Conservation (phyloP, 768 basidiomycete species). For the Hirschioporus abietinus region DNA sequence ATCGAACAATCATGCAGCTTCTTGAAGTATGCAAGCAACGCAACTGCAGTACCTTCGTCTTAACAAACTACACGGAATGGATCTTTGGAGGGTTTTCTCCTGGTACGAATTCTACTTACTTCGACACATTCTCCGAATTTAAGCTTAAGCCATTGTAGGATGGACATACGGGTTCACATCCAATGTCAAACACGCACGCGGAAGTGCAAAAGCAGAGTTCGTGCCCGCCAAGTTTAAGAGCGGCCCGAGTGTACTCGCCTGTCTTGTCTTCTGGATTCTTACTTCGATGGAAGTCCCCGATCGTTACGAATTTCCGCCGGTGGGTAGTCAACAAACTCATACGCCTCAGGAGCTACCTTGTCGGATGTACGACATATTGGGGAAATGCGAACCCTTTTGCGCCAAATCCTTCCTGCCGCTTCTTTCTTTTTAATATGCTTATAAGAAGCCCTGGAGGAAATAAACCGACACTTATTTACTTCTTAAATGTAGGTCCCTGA, state of each 20-base stretch:
- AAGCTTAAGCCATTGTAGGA: background rate
- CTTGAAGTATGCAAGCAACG: conserved; percentile 35
- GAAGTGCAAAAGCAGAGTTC: background rate
- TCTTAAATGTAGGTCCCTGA: conserved; percentile 5
- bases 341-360: conserved; percentile 1
- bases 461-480: conserved; percentile 2
- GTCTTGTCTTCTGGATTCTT: background rate
- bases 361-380: conserved; percentile 3
- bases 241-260: background rate
- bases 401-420: background rate
- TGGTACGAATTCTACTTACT: background rate
- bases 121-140: background rate
- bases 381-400: conserved; percentile 2
- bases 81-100: conserved; percentile 33
- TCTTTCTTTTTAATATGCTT: background rate
- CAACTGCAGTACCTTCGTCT: conserved; percentile 32
- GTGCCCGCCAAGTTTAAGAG: background rate
- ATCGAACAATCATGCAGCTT: conserved; percentile 21
- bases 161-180: conserved; percentile 1
- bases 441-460: background rate
- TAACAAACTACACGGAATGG: conserved; percentile 41
- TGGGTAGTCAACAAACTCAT: background rate
- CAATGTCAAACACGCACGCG: background rate
- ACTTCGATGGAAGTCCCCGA: conserved; percentile 1
- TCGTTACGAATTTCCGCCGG: background rate